Base-by-base conservation (phyloP, 108 stramenopile genomes). In the Cylindrotheca closterium region DNA sequence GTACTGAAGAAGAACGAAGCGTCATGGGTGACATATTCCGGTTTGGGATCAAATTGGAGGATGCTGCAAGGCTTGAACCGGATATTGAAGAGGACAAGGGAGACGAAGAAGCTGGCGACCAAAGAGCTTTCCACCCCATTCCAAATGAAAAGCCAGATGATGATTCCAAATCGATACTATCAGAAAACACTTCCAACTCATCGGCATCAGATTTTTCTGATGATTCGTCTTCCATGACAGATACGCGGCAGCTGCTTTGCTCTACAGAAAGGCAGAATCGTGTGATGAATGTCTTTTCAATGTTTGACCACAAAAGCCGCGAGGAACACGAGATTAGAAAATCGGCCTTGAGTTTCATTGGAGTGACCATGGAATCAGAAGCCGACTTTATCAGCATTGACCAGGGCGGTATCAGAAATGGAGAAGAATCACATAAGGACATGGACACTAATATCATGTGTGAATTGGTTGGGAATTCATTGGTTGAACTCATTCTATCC, bases 11-110 rank as follows among this genome's bases (percentile, higher is more conserved):
- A 56, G 73, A 66, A 27, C 65, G 73, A 10, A 59, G 53, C 26
- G 60, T 60, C n/a, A 58, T 74, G 42, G 73, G 71, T 2, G 58
- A 65, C 32, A 66, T 67, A 22, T 63, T 74, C 55, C 73, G 73
- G 25, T 74, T 74, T 50, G 73, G 65, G 15, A 74, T 74, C 30
- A 74, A 74, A 42, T 34, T 74, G 19, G 73, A 74, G 34, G 73
- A 74, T 34, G 73, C 65, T 28, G 65, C 47, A 7, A 30, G 3
- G 5, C 45, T 51, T 45, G 71, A 73, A 48, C n/a, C n/a, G n/a
- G n/a, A n/a, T n/a, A n/a, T n/a, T n/a, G n/a, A n/a, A n/a, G 29
- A 56, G 55, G 51, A 23, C 7, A 5, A 23, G 4, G 51, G 51
- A 5, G 15, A 42, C 15, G 37, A 42, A 15, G n/a, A n/a, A n/a